Conservation (phyloP, 208 protist genomes). For the Acanthamoeba lugdunensis region DNA sequence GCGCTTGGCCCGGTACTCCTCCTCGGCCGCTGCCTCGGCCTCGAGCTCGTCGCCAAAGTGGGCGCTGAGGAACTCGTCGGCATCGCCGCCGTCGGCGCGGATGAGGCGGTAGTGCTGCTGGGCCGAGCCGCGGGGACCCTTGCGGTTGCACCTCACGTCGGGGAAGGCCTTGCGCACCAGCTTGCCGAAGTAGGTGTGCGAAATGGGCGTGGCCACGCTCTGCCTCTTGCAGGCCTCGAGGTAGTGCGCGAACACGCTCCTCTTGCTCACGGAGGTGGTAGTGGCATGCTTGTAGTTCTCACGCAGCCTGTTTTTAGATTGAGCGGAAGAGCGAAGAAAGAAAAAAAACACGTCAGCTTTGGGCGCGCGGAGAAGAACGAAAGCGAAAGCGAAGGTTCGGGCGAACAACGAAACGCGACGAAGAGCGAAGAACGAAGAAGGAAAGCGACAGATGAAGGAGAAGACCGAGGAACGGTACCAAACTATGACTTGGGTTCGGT, state of each 20-base stretch:
- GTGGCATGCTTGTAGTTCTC: slow-evolving; percentile 63
- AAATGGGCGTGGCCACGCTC: slow-evolving; percentile 50
- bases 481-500: slow-evolving; percentile 58
- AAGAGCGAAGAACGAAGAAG: not conserved
- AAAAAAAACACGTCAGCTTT: not conserved
- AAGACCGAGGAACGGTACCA: not conserved
- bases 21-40: not conserved
- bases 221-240: slow-evolving; percentile 61
- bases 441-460: not conserved
- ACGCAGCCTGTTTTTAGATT: slow-evolving; percentile 6
- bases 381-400: not conserved
- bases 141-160: slow-evolving; percentile 53
- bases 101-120: slow-evolving; percentile 67
- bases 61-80: not conserved
- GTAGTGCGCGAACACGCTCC: slow-evolving; percentile 57
- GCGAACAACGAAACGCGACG: not conserved
- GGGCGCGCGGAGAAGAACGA: not conserved
- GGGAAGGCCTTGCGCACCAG: slow-evolving; percentile 59
- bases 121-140: slow-evolving; percentile 39
- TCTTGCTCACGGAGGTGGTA: slow-evolving; percentile 51
- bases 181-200: slow-evolving; percentile 65
- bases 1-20: not conserved
- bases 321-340: not conserved
- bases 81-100: slow-evolving; percentile 16
- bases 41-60: slow-evolving; percentile 3